Conservation (phyloP, 2,329 filamentous ascomycete genomes). For the Scytalidium lignicola region DNA sequence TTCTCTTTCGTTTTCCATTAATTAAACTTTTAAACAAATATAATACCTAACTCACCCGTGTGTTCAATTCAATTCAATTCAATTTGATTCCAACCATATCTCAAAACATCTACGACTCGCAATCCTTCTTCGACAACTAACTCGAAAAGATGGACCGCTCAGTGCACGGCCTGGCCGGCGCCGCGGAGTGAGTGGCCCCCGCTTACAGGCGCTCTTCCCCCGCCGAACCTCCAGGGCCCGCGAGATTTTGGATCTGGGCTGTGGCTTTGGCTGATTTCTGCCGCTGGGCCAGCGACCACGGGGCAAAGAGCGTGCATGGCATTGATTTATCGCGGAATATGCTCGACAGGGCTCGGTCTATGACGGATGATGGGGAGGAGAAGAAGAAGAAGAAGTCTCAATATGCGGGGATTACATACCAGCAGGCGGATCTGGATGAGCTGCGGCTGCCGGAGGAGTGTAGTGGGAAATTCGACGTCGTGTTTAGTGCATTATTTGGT, state of each 20-base stretch:
- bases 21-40: too few species aligned
- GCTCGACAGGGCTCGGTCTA: slow-evolving; percentile 32
- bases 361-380: slow-evolving; percentile 18
- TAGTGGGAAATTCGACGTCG: slow-evolving; percentile 67
- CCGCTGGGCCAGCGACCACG: slow-evolving; percentile 35
- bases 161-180: slow-evolving; percentile 32
- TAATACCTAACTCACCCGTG: too few species aligned
- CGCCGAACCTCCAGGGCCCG: slow-evolving; percentile 29
- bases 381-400: slow-evolving; percentile 15
- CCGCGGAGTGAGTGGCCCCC: slow-evolving; percentile 41
- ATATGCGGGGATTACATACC: slow-evolving; percentile 25
- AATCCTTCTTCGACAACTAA: slow-evolving; percentile 40
- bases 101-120: slow-evolving; percentile 38
- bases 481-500: slow-evolving; percentile 96
- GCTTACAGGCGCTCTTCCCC: slow-evolving; percentile 30
- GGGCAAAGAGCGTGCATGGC: slow-evolving; percentile 30
- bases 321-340: slow-evolving; percentile 40
- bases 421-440: slow-evolving; percentile 30
- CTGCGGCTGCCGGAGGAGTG: slow-evolving; percentile 36
- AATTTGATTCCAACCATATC: too few species aligned
- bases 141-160: slow-evolving; percentile 36
- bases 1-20: too few species aligned
- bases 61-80: too few species aligned
- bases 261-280: slow-evolving; percentile 43
- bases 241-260: slow-evolving; percentile 40